Evolutionary conservation across 225 moss, liverwort and hornwort genomes (phyloP).

Genomic region (Pseudisothecium myosuroides): DNA sequence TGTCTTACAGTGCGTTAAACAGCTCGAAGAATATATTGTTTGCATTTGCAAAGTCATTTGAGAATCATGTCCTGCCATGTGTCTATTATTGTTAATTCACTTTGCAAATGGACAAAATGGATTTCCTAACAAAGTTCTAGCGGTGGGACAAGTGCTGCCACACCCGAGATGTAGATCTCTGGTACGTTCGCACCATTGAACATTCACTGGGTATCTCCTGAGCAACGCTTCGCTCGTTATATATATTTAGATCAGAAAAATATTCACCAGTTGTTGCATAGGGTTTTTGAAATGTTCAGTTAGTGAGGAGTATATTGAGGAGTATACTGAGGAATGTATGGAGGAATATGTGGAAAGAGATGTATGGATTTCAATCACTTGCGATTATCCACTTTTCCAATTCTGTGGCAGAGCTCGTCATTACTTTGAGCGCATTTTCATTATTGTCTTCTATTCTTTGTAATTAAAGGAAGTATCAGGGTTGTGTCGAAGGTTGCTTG

Average conservation of each 20-base stretch:
- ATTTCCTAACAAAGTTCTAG: too few species aligned
- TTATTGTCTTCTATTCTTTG: not conserved
- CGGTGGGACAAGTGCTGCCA: too few species aligned
- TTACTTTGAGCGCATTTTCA: not conserved
- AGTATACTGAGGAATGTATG: not conserved
- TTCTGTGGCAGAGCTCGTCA: not conserved
- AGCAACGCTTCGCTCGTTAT: too few species aligned
- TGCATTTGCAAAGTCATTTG: not conserved
- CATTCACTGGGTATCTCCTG: not conserved
- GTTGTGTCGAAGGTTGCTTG: not conserved
- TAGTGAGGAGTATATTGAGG: too few species aligned
- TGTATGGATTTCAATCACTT: not conserved
- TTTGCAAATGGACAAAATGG: too few species aligned
- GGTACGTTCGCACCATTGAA: too few species aligned
- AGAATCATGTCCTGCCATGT: not conserved
- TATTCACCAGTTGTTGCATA: too few species aligned
- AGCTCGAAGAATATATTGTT: not conserved
- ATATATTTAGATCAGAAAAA: too few species aligned
- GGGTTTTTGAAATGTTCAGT: too few species aligned
- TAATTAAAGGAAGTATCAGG: not conserved
- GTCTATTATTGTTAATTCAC: too few species aligned
- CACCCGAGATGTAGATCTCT: too few species aligned
- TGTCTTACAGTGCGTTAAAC: too few species aligned
- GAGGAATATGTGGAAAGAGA: not conserved
- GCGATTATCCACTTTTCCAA: not conserved